These are phyloP conservation scores for Huntiella decipiens DNA, from an alignment of 2,329 filamentous ascomycete genomes.

Conservation along the genomic window DNA sequence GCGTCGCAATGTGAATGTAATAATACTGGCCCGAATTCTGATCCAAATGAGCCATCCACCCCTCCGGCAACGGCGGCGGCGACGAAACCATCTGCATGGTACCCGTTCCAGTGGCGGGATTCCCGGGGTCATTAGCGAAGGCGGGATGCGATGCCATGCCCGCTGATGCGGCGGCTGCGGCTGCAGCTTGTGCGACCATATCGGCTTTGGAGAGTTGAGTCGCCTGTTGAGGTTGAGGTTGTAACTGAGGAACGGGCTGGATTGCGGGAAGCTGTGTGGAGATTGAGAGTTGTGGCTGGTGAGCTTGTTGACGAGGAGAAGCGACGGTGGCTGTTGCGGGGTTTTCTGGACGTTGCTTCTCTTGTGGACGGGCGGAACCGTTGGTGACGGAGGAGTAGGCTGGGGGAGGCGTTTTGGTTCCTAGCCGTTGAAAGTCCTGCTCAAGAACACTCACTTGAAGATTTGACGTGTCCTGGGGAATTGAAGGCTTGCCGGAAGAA, in stretches of 20 bases:
- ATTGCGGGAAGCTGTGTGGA: slow-evolving; percentile 1
- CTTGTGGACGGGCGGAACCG: slow-evolving; percentile 49
- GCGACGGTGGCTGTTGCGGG: slow-evolving; percentile 1
- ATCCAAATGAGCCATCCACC: slow-evolving; percentile 94
- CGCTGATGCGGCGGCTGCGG: slow-evolving; percentile 25
- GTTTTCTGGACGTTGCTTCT: slow-evolving; percentile 43
- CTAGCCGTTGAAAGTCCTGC: slow-evolving; percentile 69
- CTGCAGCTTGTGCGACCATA: slow-evolving; percentile 22
- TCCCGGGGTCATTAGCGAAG: slow-evolving; percentile 55
- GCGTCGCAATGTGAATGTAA: slow-evolving; percentile 88
- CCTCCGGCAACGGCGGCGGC: slow-evolving; percentile 83
- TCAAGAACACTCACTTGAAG: slow-evolving; percentile 56
- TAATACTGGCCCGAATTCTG: slow-evolving; percentile 95
- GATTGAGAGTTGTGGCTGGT: slow-evolving; percentile 8
- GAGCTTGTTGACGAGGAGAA: slow-evolving; percentile 11
- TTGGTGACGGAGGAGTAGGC: slow-evolving; percentile 69
- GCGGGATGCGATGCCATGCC: slow-evolving; percentile 61
- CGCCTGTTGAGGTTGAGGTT: slow-evolving; percentile 6
- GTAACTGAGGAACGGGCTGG: neutral
- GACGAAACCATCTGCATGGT: slow-evolving; percentile 36
- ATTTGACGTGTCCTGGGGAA: slow-evolving; percentile 12
- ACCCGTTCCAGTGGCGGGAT: slow-evolving; percentile 2
- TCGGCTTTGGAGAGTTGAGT: slow-evolving; percentile 7
- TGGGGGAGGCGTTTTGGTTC: slow-evolving; percentile 73
- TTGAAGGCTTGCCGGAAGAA: slow-evolving; percentile 1